Evolutionary conservation across 2,329 filamentous ascomycete species (phyloP).

Genomic region (Aspergillus sp.): DNA sequence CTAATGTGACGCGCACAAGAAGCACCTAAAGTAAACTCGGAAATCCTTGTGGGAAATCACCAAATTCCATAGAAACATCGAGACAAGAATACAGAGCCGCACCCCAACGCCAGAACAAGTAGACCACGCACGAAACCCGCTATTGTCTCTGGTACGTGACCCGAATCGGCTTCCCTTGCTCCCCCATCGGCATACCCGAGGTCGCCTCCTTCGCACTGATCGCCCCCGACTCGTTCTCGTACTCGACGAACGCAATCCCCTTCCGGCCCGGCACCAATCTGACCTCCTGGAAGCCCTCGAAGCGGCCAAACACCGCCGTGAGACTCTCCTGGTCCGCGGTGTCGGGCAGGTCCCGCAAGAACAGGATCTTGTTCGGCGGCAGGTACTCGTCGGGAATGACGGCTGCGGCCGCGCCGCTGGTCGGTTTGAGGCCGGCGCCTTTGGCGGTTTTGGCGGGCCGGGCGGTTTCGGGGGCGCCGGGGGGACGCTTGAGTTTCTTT

Average conservation of each 20-base stretch:
- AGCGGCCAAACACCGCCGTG: conserved; percentile 77
- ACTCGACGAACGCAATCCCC: conserved; percentile 95
- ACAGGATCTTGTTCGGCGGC: conserved; percentile 94
- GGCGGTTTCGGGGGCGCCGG: conserved; percentile 44
- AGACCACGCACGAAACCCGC: conserved; percentile 19
- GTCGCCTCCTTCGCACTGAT: conserved; percentile 94
- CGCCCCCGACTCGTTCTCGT: conserved; percentile 83
- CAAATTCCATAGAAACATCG: not conserved
- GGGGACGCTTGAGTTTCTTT: conserved; percentile 68
- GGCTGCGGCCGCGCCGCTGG: conserved; percentile 62
- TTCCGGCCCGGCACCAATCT: conserved; percentile 80
- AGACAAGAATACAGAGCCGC: conserved; percentile 6
- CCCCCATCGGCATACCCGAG: conserved; percentile 75
- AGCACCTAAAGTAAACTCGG: not conserved
- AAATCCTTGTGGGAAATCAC: not conserved
- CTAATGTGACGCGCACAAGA: not conserved
- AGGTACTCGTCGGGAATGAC: conserved; percentile 97
- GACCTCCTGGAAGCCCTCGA: conserved; percentile 92
- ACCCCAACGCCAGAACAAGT: conserved; percentile 30
- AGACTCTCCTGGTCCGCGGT: conserved; percentile 79
- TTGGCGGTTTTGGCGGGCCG: conserved; percentile 69
- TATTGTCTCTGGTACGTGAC: conserved; percentile 95
- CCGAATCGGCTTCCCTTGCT: conserved; percentile 75
- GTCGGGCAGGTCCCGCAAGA: conserved; percentile 87
- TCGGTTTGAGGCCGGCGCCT: conserved; percentile 73